These are phyloP conservation scores for Chlamydomonas sp. DNA, from an alignment of 139 green algal genomes.

Conservation along the genomic window DNA sequence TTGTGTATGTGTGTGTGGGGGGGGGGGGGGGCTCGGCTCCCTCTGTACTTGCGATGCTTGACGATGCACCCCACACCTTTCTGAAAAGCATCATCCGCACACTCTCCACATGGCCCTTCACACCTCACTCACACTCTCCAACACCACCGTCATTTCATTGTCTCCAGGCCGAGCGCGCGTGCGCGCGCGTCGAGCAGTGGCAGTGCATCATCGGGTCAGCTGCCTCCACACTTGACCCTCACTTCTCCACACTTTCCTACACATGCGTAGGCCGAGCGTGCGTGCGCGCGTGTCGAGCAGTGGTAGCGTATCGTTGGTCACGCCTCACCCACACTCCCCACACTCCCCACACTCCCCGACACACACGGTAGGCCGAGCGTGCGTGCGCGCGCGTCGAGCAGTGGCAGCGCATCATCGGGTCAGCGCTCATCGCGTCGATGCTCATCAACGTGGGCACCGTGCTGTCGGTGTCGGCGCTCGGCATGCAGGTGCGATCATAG, in stretches of 20 bases:
- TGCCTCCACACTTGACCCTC: too few relatives aligned
- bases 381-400: slow-evolving; percentile 74
- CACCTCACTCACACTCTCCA: background rate
- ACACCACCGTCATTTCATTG: background rate
- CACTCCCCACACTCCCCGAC: background rate
- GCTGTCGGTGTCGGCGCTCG: slow-evolving; percentile 60
- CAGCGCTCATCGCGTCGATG: slow-evolving; percentile 64
- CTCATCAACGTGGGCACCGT: slow-evolving; percentile 92
- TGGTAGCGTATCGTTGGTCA: slow-evolving; percentile 63
- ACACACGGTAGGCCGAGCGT: slow-evolving; percentile 59
- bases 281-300: slow-evolving; percentile 71
- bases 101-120: too few relatives aligned
- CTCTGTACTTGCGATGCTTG: too few relatives aligned
- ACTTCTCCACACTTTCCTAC: background rate
- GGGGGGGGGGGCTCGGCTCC: too few relatives aligned
- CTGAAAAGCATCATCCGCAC: too few relatives aligned
- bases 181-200: slow-evolving; percentile 73
- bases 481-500: too few relatives aligned
- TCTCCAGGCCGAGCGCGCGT: slow-evolving; percentile 77
- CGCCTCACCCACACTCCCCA: too few relatives aligned
- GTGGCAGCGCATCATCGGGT: slow-evolving; percentile 58
- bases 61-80: too few relatives aligned
- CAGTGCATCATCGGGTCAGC: slow-evolving; percentile 58
- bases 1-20: slow-evolving; percentile 5
- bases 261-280: slow-evolving; percentile 63